Evolutionary conservation across 257 asterid genomes (phyloP).

Genomic region (Lantana camara): DNA sequence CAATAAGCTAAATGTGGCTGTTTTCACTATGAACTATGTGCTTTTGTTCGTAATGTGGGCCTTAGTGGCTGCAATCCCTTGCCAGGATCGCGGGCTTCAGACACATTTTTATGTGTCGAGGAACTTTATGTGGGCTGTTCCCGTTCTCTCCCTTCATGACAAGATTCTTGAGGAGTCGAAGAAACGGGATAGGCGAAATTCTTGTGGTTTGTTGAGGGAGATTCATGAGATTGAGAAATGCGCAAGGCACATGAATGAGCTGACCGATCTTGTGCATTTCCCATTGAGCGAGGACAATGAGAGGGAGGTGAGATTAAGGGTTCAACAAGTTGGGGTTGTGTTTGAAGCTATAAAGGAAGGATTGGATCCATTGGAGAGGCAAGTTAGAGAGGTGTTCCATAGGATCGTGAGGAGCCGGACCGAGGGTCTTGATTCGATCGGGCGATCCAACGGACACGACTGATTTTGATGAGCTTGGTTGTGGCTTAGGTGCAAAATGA

Average conservation of each 20-base stretch:
- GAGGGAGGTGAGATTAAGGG: conserved; percentile 62
- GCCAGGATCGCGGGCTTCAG: conserved; percentile 95
- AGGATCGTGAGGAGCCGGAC: conserved; percentile 78
- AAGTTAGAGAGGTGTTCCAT: conserved; percentile 78
- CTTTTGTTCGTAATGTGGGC: conserved; percentile 85
- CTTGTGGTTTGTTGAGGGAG: conserved; percentile 87
- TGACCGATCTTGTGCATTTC: conserved; percentile 55
- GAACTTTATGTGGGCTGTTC: conserved; percentile 69
- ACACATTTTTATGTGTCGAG: conserved; percentile 55
- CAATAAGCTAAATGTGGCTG: conserved; percentile 62
- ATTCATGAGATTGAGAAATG: conserved; percentile 75
- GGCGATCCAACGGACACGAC: conserved; percentile 38
- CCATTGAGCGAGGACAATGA: conserved; percentile 73
- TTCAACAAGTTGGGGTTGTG: conserved; percentile 56
- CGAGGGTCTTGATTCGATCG: conserved; percentile 59
- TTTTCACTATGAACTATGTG: conserved; percentile 83
- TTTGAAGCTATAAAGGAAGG: conserved; percentile 59
- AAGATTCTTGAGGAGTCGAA: conserved; percentile 78
- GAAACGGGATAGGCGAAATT: conserved; percentile 70
- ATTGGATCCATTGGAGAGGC: conserved; percentile 80
- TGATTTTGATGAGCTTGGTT: conserved; percentile 20
- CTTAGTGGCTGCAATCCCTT: conserved; percentile 95
- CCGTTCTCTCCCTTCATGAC: conserved; percentile 73
- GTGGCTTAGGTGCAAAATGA: conserved; percentile 13
- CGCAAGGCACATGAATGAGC: conserved; percentile 53